Evolutionary conservation across 805 yeast species (phyloP).

Genomic region (Hanseniaspora taiwanica): DNA sequence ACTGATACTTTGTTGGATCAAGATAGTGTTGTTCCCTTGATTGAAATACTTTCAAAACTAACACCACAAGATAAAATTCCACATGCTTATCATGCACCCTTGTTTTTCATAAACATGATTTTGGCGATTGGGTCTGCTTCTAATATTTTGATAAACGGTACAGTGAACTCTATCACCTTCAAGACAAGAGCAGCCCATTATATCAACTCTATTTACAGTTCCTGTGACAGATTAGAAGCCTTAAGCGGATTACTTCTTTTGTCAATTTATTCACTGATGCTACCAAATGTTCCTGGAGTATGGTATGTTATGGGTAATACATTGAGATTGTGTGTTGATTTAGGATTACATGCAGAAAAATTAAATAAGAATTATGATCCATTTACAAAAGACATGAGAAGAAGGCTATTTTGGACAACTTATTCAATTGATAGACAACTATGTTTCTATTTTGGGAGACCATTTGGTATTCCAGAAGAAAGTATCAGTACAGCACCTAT

Average conservation of each 20-base stretch:
- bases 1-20: not conserved
- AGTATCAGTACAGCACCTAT: slow-evolving; percentile 62
- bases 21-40: not conserved
- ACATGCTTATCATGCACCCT: slow-evolving; percentile 32
- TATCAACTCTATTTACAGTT: slow-evolving; percentile 41
- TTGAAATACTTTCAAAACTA: not conserved
- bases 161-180: slow-evolving; percentile 55
- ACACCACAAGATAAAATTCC: slow-evolving; percentile 33
- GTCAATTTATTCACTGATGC: slow-evolving; percentile 66
- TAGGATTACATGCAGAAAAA: slow-evolving; percentile 69
- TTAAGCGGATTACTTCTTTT: slow-evolving; percentile 59
- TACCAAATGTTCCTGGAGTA: slow-evolving; percentile 85
- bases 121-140: slow-evolving; percentile 75
- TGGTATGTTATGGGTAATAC: slow-evolving; percentile 85
- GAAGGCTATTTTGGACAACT: slow-evolving; percentile 81
- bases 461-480: slow-evolving; percentile 80
- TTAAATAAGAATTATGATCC: slow-evolving; percentile 32
- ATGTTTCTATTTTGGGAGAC: slow-evolving; percentile 76
- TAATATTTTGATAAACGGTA: slow-evolving; percentile 54
- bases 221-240: slow-evolving; percentile 53
- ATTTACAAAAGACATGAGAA: slow-evolving; percentile 50
- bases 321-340: slow-evolving; percentile 63
- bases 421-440: slow-evolving; percentile 78
- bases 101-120: slow-evolving; percentile 61
- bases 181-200: slow-evolving; percentile 49